Base-by-base conservation (phyloP, 1,139 yeast genomes). In the Hanseniaspora uvarum region DNA sequence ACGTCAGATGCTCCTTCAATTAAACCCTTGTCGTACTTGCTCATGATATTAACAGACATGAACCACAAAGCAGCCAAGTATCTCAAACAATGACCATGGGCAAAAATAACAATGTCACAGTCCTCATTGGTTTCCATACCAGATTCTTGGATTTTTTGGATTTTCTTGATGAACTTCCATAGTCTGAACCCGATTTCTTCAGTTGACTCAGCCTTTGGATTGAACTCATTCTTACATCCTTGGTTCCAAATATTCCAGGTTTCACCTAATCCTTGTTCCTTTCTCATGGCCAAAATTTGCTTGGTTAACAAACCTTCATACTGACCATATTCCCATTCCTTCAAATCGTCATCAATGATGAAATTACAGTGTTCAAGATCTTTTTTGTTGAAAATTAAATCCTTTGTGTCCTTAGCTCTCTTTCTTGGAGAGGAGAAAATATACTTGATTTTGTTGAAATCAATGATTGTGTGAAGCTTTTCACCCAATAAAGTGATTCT, bases 271-370 rank as follows among this genome's bases (percentile, higher is more conserved):
- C 53, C 53, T 44, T 50, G 53, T 16, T 50, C 53, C 46, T 71
- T 70, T 62, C 96, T 77, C 59, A 78, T 66, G 11, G 72, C 75
- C 43, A 75, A 71, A 65, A 89, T 88, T 60, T 88, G 79, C 14
- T 71, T 68, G 1, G 95, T 84, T 55, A 74, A 68, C 61, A 82
- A 68, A 5, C 97, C 97, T 71, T 89, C 97, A 67, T 89, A 89
- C 62, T 86, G 94, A 60, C 97, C 97, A 64, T 89, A 89, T 61
- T 86, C 94, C 96, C 97, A 89, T 70, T 89, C 97, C 59, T 94
- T 76, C 52, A 87, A 69, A 61, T 83, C 83, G 51, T 84, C 79
- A 58, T 84, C 89, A 19, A 78, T 78, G 46, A 70, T 68, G 40
- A 77, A 63, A 2, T 73, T 70, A 54, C 81, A 72, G 18, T 70